phyloP scores from a whole-genome alignment of 31 red algal species.

The Bonnemaisonia californica region DNA sequence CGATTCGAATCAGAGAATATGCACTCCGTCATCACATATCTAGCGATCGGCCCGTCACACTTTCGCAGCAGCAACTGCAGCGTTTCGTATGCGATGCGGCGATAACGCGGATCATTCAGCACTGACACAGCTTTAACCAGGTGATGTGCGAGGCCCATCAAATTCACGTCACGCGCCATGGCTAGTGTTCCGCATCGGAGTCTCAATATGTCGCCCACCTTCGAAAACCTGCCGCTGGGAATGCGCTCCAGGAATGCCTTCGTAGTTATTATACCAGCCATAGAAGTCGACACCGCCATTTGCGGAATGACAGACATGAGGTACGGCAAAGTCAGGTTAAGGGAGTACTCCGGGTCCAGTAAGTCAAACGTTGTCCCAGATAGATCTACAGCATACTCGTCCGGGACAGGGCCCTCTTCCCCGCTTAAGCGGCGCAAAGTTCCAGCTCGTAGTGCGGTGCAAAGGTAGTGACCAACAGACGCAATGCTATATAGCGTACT shows the following conservation, averaged over 20 bases:
- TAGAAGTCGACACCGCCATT: conserved; percentile 7
- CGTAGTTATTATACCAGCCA: conserved; percentile 36
- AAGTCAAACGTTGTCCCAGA: conserved; percentile 52
- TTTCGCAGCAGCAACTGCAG: conserved; percentile 41
- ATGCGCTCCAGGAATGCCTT: conserved; percentile 42
- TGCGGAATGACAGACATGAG: conserved; percentile 41
- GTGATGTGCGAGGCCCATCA: conserved; percentile 44
- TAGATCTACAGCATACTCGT: conserved; percentile 37
- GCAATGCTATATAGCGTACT: conserved; percentile 46
- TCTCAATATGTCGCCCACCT: conserved; percentile 41
- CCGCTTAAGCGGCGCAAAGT: conserved; percentile 7
- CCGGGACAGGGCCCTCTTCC: neutral
- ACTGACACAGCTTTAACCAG: conserved; percentile 36
- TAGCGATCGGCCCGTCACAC: conserved; percentile 27
- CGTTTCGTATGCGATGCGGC: conserved; percentile 57
- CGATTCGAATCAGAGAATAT: conserved; percentile 38
- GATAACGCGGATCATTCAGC: conserved; percentile 57
- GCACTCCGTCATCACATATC: conserved; percentile 45
- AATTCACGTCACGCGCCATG: conserved; percentile 40
- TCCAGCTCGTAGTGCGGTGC: conserved; percentile 37
- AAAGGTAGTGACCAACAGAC: conserved; percentile 49
- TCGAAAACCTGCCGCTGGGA: conserved; percentile 20
- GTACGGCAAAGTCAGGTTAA: conserved; percentile 60
- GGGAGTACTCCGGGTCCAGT: conserved; percentile 30
- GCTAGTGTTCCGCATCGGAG: conserved; percentile 26